A percentile compares a stretch with the other conserved stretches of the same genome.
phyloP scores from a whole-genome alignment of 2,329 filamentous ascomycete species.

The Leptodontidium sp. region DNA sequence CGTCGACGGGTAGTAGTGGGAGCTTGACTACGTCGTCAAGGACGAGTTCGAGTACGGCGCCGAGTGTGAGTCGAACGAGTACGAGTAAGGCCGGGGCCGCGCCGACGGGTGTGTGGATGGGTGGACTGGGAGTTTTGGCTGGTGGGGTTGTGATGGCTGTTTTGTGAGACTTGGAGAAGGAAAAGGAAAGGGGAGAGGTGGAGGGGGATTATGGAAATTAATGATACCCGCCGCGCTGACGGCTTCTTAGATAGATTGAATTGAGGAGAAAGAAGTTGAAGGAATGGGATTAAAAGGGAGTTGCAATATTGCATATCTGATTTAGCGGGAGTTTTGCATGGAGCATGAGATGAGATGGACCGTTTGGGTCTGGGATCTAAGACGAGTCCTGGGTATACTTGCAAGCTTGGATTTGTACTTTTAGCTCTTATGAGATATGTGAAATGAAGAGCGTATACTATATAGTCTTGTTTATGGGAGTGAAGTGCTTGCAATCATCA shows the following conservation, averaged over 20 bases:
- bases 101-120: slow-evolving; percentile 5
- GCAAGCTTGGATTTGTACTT: no score
- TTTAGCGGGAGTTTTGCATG: slow-evolving; percentile 1
- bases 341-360: neutral
- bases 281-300: neutral
- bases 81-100: slow-evolving; percentile 18
- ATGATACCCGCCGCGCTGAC: slow-evolving; percentile 5
- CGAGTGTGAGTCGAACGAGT: slow-evolving; percentile 9
- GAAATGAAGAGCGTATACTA: no score
- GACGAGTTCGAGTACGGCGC: neutral
- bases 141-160: slow-evolving; percentile 7
- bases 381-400: no score
- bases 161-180: slow-evolving; percentile 12
- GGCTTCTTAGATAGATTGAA: neutral
- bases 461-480: no score
- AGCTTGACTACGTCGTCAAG: slow-evolving; percentile 10
- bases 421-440: no score
- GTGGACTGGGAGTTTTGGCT: slow-evolving; percentile 21
- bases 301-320: neutral
- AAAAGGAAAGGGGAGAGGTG: no score
- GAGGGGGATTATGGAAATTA: neutral
- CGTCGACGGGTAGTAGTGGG: slow-evolving; percentile 1
- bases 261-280: neutral
- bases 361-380: neutral
- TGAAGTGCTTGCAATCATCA: no score